Evolutionary conservation across 805 yeast genomes (phyloP), one percentile per base, ranked within the genome.

Genomic region (Cyberlindnera maclurae): DNA sequence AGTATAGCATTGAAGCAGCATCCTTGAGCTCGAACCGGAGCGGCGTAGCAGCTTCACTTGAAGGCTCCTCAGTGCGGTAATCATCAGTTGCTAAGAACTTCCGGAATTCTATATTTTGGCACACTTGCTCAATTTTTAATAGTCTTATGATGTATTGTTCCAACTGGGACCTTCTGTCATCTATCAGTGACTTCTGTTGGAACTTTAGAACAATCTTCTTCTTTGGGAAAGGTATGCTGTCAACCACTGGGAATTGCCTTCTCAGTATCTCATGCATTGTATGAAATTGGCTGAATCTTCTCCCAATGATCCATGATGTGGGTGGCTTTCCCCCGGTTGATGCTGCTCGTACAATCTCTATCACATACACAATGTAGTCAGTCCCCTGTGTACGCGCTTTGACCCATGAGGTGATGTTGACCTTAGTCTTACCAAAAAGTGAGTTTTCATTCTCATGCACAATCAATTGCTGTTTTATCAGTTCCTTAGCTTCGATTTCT

Each of bases 271-370:
- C 76, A 53, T 89, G 78, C 26, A 89, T 64, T 44, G 71, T 74
- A 59, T 70, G 78, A 57, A 89, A 89, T 54, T 90, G 96, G 49
- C 84, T 84, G 54, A 79, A 89, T 41, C 97, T 66, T 48, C 96
- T 64, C 0, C 95, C 90, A n/a, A 88, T 83, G 38, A 85, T 77
- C 97, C 97, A 90, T 0, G 86, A 82, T 0, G 89, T 86, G 3
- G 74, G 65, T 5, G 70, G 68, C 7, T 63, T 55, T 3, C 64
- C 68, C 3, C 73, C 74, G 24, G 59, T 54, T 6, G 60, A 60
- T 1, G 41, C 43, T 9, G 52, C 63, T 55, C 78, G 80, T 38
- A 77, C 79, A 4, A 90, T 85, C 50, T 81, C 87, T 24, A 90
- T 80, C 22, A 86, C 71, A 58, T 89, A 89, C 36, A 83, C 64